Evolutionary conservation across 2,329 filamentous ascomycete genomes (phyloP).

Genomic region (Reticulascus tulasneorum): DNA sequence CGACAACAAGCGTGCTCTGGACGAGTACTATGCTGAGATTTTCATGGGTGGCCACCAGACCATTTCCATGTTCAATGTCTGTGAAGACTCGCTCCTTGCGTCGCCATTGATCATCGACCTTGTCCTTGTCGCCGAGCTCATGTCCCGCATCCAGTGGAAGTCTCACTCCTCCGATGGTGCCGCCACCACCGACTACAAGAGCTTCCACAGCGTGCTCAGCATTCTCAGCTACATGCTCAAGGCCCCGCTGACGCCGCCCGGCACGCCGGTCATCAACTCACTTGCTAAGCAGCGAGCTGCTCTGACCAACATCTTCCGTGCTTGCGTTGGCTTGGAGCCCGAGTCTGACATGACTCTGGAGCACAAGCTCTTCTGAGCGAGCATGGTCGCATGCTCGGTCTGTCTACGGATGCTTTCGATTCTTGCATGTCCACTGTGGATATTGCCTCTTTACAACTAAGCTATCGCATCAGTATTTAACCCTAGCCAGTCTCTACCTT

Average conservation of each 20-base stretch:
- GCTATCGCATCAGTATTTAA: too few species aligned
- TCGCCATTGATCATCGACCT: conserved; percentile 97
- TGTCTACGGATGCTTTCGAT: too few species aligned
- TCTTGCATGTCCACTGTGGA: too few species aligned
- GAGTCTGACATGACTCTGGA: conserved; percentile 99
- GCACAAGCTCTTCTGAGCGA: conserved; percentile 82
- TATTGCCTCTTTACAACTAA: too few species aligned
- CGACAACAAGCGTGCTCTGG: conserved; percentile 97
- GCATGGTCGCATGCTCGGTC: not conserved
- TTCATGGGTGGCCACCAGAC: conserved; percentile 98
- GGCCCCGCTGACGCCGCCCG: conserved; percentile 89
- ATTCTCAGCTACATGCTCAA: conserved; percentile 99
- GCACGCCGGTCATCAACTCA: conserved; percentile 92
- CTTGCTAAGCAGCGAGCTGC: conserved; percentile 94
- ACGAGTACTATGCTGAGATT: conserved; percentile 99
- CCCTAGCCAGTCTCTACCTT: too few species aligned
- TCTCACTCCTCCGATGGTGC: conserved; percentile 47
- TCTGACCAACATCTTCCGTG: conserved; percentile 97
- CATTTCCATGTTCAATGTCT: conserved; percentile 96
- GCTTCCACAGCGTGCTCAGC: conserved; percentile 95
- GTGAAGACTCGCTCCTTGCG: conserved; percentile 94
- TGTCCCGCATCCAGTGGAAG: conserved; percentile 97
- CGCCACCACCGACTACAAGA: conserved; percentile 68
- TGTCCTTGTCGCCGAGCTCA: conserved; percentile 89
- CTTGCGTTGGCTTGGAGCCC: conserved; percentile 91